Percentiles rank a stretch among this genome's conserved stretches.
Conservation (phyloP, 2,329 filamentous ascomycete genomes). For the Arthrobotrys musiformis region DNA sequence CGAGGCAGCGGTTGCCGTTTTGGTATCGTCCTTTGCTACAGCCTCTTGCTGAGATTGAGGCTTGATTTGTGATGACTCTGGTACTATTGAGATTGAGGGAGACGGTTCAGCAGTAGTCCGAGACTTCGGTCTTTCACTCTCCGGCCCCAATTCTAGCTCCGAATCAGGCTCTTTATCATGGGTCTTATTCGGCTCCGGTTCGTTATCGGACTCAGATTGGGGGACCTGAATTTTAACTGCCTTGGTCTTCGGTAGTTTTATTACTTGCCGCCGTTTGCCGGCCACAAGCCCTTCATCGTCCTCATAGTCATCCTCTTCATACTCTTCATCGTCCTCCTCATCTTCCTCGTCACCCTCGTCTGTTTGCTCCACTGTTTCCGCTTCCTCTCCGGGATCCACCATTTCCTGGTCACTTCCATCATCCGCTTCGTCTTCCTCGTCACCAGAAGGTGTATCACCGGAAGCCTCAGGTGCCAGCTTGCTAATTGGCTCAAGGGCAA, state of each 20-base stretch:
- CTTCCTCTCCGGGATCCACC: neutral
- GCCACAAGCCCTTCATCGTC: neutral
- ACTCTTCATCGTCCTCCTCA: neutral
- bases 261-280: neutral
- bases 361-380: neutral
- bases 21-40: slow-evolving; percentile 4
- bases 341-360: neutral
- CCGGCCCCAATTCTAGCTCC: slow-evolving; percentile 1
- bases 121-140: neutral
- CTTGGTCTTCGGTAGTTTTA: neutral
- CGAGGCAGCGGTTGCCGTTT: slow-evolving; percentile 8
- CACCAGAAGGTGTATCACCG: neutral
- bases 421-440: slow-evolving; percentile 14
- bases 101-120: neutral
- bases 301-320: neutral
- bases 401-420: slow-evolving; percentile 13
- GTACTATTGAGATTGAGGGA: slow-evolving; percentile 28
- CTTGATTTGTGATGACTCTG: slow-evolving; percentile 26
- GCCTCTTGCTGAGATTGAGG: neutral
- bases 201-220: slow-evolving; percentile 3
- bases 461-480: neutral
- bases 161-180: neutral
- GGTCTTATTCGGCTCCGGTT: neutral
- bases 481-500: slow-evolving; percentile 26
- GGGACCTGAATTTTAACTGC: neutral